Evolutionary conservation across 1,284 basidiomycete genomes (phyloP).

Genomic region (Schizophyllum commune): DNA sequence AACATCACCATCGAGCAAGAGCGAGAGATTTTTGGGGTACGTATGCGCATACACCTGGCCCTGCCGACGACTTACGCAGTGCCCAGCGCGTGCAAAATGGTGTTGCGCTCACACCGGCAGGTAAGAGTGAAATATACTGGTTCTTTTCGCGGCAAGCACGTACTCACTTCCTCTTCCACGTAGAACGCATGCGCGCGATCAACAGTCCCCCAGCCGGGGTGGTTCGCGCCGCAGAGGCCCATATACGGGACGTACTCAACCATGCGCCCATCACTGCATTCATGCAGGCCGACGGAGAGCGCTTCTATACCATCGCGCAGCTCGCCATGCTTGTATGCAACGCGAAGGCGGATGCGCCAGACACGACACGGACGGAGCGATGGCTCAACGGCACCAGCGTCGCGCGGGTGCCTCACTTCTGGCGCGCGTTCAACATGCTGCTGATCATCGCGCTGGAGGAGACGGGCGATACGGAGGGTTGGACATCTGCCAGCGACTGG

Average conservation of each 20-base stretch:
- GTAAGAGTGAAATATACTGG: too few relatives aligned
- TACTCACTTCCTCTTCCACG: too few relatives aligned
- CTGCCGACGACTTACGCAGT: not conserved
- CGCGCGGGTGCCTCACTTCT: not conserved
- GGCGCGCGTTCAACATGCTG: not conserved
- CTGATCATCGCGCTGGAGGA: not conserved
- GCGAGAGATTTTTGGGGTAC: slow-evolving; percentile 67
- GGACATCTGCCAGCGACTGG: not conserved
- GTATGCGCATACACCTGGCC: slow-evolving; percentile 3
- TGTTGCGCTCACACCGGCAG: slow-evolving; percentile 66
- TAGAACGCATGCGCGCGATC: not conserved
- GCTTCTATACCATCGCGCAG: not conserved
- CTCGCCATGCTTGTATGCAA: not conserved
- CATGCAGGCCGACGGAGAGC: not conserved
- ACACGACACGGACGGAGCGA: not conserved
- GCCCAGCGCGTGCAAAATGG: slow-evolving; percentile 65
- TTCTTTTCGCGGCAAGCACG: too few relatives aligned
- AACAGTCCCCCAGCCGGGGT: not conserved
- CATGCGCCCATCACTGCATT: not conserved
- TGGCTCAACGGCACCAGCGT: not conserved
- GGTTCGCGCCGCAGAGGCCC: not conserved
- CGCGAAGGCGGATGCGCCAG: not conserved
- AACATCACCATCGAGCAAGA: slow-evolving; percentile 52
- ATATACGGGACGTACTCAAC: not conserved
- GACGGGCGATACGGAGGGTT: too few relatives aligned